Conservation (phyloP, 345 rosid genomes). For the Laguncularia racemosa region DNA sequence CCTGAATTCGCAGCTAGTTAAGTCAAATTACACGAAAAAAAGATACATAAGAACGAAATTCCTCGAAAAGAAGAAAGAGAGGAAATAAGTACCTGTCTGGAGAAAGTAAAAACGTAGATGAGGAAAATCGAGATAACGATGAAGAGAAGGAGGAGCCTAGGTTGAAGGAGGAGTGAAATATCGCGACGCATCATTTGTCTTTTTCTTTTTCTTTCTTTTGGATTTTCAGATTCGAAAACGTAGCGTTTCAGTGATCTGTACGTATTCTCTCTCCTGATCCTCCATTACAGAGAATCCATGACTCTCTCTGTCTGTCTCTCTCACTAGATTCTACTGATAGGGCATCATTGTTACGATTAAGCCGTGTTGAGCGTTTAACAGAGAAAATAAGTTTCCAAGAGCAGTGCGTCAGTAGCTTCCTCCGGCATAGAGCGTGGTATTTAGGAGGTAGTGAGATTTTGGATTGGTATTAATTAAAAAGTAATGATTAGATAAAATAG, state of each 20-base stretch:
- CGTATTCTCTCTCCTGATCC: neutral
- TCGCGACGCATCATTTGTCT: constrained; percentile 44
- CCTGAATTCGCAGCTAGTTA: neutral
- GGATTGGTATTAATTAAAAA: no score
- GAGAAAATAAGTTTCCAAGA: no score
- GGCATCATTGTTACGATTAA: no score
- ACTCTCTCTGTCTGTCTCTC: neutral
- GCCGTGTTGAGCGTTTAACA: no score
- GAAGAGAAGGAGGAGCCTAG: constrained; percentile 51
- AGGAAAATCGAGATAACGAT: constrained; percentile 35
- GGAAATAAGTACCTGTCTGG: constrained; percentile 31
- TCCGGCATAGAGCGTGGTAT: no score
- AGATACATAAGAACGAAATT: constrained; percentile 18
- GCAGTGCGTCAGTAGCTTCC: no score
- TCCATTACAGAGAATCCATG: neutral
- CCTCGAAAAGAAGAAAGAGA: neutral
- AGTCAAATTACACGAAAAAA: neutral
- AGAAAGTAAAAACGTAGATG: constrained; percentile 37
- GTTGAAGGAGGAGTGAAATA: constrained; percentile 52
- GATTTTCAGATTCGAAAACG: neutral
- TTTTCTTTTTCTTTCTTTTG: neutral
- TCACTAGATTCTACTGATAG: no score
- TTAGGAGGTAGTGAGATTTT: no score
- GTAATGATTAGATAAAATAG: no score
- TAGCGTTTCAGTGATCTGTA: no score